phyloP scores from a whole-genome alignment of 2,329 filamentous ascomycete genomes.

The Fusarium penzigii region DNA sequence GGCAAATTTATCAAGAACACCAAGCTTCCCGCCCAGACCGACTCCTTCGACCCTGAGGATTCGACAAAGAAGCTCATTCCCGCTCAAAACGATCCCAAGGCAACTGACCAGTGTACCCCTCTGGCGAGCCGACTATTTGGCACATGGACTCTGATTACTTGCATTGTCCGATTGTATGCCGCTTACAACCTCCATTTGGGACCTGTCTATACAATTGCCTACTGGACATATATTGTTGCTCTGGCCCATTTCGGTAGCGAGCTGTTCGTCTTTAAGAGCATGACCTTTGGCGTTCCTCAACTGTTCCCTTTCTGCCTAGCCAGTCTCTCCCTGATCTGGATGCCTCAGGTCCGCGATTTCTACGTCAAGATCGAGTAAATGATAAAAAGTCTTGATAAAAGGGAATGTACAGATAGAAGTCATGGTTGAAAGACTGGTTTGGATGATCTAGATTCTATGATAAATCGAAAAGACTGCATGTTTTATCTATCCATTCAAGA shows the following conservation, averaged over 20 bases:
- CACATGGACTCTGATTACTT: slow-evolving; percentile 82
- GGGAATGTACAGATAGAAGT: background rate
- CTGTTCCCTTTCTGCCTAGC: slow-evolving; percentile 57
- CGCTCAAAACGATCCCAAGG: slow-evolving; percentile 46
- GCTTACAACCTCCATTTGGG: slow-evolving; percentile 77
- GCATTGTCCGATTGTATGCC: slow-evolving; percentile 77
- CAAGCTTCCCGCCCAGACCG: slow-evolving; percentile 42
- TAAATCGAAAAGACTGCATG: slow-evolving; percentile 14
- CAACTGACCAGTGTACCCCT: slow-evolving; percentile 66
- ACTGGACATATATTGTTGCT: slow-evolving; percentile 81
- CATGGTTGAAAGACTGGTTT: background rate
- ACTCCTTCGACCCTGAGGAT: slow-evolving; percentile 52
- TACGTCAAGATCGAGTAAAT: slow-evolving; percentile 57
- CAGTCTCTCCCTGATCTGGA: slow-evolving; percentile 57
- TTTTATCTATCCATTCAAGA: slow-evolving; percentile 1
- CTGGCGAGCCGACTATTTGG: slow-evolving; percentile 80
- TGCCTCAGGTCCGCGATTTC: slow-evolving; percentile 65
- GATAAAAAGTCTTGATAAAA: background rate
- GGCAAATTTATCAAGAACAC: slow-evolving; percentile 58
- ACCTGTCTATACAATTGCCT: slow-evolving; percentile 74
- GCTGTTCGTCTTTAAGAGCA: slow-evolving; percentile 76
- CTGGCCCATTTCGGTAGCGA: slow-evolving; percentile 78
- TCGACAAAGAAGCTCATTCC: slow-evolving; percentile 53
- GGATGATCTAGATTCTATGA: background rate
- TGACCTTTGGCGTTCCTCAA: slow-evolving; percentile 61